Base-by-base conservation (phyloP, 768 basidiomycete species). In the Trametes coccinea region DNA sequence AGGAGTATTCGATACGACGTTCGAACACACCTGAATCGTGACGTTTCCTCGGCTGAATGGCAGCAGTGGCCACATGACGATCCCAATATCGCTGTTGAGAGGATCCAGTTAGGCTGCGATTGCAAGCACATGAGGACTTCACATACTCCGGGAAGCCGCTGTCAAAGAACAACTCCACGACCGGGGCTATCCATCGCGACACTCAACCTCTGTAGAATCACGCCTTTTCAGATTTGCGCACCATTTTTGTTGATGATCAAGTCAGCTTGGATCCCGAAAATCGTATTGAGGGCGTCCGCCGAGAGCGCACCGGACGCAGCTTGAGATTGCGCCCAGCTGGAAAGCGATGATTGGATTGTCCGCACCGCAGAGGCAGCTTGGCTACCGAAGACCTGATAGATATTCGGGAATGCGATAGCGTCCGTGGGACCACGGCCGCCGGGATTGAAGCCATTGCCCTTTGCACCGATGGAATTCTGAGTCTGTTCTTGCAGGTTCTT, bases 401-500 rank as follows among this genome's bases (percentile, higher is more conserved):
- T 61, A 65, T 82, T 83, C 10, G 82, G 82, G 67, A 63, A 84
- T 0, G 82, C 83, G 52, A 85, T 83, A 33, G 73, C 74, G 64
- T 83, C 75, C 10, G 78, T 77, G 6, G 63, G 62, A 14, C 62
- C 62, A 6, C 29, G 53, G 7, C 62, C 62, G 13, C 53, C 62
- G 4, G 30, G 48, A 48, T 55, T 54, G 43, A 59, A 63, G 22
- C 62, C 62, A 43, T 63, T 61, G 0, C 56, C 57, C 9, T 50
- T 41, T 5, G 57, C 62, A 1, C 62, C 62, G 14, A 63, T 31
- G 30, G 57, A 53, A 48, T 55, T 63, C 57, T 55, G 45, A 16
- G 62, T 63, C 58, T 84, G 82, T 65, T 85, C 84, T 68, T 85
- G 84, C 29, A 86, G 76, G 67, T 86, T 85, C 70, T 76, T 78